Base-by-base conservation (phyloP, 1,284 basidiomycete species). In the Pseudozyma tsukubaensis region DNA sequence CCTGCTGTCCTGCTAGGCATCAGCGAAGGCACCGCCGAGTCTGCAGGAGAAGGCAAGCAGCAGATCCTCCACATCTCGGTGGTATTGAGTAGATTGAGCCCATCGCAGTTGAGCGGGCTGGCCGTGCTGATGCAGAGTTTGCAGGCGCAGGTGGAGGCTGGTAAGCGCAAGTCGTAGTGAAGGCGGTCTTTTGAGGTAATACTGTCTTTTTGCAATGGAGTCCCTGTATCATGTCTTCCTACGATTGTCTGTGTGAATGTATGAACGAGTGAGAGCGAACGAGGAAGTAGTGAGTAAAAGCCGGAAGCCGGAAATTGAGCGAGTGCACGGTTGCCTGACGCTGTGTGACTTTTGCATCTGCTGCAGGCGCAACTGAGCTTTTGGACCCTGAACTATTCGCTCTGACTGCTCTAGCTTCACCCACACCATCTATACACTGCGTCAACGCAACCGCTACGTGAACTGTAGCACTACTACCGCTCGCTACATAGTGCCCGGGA, bases 11-110 rank as follows among this genome's bases (percentile, higher is more conserved):
- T 84, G 40, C 48, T 83, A 29, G 83, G 83, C 18, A 81, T 84
- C 61, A 81, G 80, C 37, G 78, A 81, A 40, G 51, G 61, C 52
- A 37, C 44, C 6, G 58, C 60, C 44, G 55, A 71, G 56, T n/a
- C 47, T 18, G 39, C 32, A 42, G 32, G 50, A 4, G 66, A 51
- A 9, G 70, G 45, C 14, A 75, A 67, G 50, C 67, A 72, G 58
- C 79, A 82, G 61, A 81, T 81, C 40, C 48, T 83, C 42, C 79
- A 83, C 51, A 59, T 83, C 14, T 78, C 76, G 36, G 81, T 83
- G 18, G 76, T 83, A 21, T 52, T 83, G n/a, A 77, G 77, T 48
- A 78, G 74, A 49, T 55, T 83, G 50, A 76, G 62, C n/a, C 77
- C 81, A 9, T 59, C 63, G 11, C 82, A 83, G 66, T 67, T 83